phyloP scores from a whole-genome alignment of 441 rosid species.

The Populus hybrid region DNA sequence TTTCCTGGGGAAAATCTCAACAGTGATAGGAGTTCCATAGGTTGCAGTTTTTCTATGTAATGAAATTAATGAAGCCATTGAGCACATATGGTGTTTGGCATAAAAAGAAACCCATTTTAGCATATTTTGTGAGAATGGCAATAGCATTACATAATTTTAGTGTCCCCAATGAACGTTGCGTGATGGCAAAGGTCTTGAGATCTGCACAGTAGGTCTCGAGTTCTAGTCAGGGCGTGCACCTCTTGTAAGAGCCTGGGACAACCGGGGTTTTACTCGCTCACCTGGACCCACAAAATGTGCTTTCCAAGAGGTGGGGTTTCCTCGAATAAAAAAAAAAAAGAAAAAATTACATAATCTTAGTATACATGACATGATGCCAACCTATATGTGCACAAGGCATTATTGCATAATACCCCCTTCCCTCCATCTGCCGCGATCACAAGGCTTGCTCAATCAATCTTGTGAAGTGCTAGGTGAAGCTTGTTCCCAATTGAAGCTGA shows the following conservation, averaged over 20 bases:
- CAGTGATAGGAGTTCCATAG: neutral
- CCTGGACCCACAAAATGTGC: too few relatives aligned
- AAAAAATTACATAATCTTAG: neutral
- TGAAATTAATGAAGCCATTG: neutral
- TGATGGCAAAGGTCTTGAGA: too few relatives aligned
- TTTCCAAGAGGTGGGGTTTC: too few relatives aligned
- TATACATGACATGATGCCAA: neutral
- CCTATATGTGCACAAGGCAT: neutral
- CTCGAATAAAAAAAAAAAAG: too few relatives aligned
- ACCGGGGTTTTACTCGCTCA: too few relatives aligned
- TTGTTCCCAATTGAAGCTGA: constrained; percentile 7
- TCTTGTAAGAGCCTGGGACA: too few relatives aligned
- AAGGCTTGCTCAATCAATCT: neutral
- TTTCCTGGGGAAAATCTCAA: neutral
- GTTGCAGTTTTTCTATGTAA: neutral
- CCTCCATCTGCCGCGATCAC: neutral
- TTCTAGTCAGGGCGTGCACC: too few relatives aligned
- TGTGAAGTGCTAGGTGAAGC: neutral
- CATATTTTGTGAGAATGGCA: neutral
- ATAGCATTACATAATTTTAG: neutral
- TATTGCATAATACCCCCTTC: neutral
- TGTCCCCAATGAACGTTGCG: too few relatives aligned
- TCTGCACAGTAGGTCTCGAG: too few relatives aligned
- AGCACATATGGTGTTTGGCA: neutral
- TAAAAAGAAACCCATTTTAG: neutral